A percentile compares a stretch with the other conserved stretches of the same genome.
These are phyloP conservation scores for Leccinum angustisporum DNA, from an alignment of 1,284 basidiomycete species.

Conservation along the genomic window DNA sequence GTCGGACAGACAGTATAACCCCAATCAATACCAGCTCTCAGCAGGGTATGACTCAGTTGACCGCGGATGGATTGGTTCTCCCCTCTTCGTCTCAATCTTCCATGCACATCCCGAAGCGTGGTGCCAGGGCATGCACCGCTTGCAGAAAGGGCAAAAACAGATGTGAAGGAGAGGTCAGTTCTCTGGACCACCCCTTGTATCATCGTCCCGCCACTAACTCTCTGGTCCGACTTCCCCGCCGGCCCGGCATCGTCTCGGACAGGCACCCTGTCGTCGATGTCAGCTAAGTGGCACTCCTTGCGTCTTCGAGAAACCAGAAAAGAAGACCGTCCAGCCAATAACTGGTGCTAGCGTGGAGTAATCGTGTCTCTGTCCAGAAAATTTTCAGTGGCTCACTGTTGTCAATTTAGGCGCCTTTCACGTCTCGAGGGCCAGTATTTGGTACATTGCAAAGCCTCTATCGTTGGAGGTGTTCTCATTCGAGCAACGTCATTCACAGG, in stretches of 20 bases:
- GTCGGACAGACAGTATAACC: constrained; percentile 33
- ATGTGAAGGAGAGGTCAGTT: constrained; percentile 81
- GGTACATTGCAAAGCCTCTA: constrained; percentile 39
- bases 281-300: constrained; percentile 80
- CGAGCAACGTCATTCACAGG: constrained; percentile 35
- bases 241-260: constrained; percentile 51
- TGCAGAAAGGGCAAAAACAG: constrained; percentile 91
- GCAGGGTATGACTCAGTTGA: constrained; percentile 27
- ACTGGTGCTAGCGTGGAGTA: constrained; percentile 73
- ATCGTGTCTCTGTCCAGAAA: constrained; percentile 12
- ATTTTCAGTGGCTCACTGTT: constrained; percentile 18
- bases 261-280: constrained; percentile 90
- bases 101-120: constrained; percentile 74
- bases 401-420: constrained; percentile 61
- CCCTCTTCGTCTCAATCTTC: constrained; percentile 22
- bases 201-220: constrained; percentile 37
- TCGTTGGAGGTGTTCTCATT: constrained; percentile 53
- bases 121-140: constrained; percentile 75
- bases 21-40: constrained; percentile 15
- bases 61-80: constrained; percentile 21
- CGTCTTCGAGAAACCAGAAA: constrained; percentile 91
- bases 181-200: constrained; percentile 25
- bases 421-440: constrained; percentile 83
- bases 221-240: constrained; percentile 62
- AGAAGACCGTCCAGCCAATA: constrained; percentile 64